phyloP scores from a whole-genome alignment of 2,329 filamentous ascomycete species.

The Trichophyton schoenleinii region DNA sequence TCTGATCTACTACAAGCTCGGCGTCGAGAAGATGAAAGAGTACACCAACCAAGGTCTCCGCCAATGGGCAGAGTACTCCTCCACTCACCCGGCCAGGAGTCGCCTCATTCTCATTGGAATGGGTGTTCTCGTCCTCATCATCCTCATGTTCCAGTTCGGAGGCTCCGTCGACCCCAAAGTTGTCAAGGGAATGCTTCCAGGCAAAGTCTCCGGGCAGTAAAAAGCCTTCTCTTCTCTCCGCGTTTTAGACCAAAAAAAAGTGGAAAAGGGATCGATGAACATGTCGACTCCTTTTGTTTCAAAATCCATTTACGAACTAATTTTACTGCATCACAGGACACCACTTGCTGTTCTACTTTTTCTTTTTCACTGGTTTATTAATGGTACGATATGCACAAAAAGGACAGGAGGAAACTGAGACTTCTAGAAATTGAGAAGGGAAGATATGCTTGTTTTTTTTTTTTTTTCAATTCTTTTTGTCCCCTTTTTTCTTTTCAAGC shows the following conservation, averaged over 20 bases:
- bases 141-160: conserved; percentile 11
- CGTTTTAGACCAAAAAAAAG: background rate
- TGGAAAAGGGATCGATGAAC: background rate
- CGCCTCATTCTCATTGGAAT: conserved; percentile 51
- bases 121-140: conserved; percentile 6
- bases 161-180: conserved; percentile 8
- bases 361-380: background rate
- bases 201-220: background rate
- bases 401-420: background rate
- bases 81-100: conserved; percentile 61
- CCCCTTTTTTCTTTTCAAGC: background rate
- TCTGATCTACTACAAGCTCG: conserved; percentile 57
- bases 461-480: background rate
- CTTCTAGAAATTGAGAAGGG: background rate
- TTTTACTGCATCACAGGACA: background rate
- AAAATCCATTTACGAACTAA: background rate
- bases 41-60: conserved; percentile 60
- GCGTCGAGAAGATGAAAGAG: conserved; percentile 67
- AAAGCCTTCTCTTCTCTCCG: background rate
- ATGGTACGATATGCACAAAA: conserved; percentile 2
- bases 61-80: conserved; percentile 77
- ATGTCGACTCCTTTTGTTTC: background rate
- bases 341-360: background rate
- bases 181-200: conserved; percentile 11
- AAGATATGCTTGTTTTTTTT: background rate